Base-by-base conservation (phyloP, 495 filamentous ascomycete genomes). In the Daldinia loculata region DNA sequence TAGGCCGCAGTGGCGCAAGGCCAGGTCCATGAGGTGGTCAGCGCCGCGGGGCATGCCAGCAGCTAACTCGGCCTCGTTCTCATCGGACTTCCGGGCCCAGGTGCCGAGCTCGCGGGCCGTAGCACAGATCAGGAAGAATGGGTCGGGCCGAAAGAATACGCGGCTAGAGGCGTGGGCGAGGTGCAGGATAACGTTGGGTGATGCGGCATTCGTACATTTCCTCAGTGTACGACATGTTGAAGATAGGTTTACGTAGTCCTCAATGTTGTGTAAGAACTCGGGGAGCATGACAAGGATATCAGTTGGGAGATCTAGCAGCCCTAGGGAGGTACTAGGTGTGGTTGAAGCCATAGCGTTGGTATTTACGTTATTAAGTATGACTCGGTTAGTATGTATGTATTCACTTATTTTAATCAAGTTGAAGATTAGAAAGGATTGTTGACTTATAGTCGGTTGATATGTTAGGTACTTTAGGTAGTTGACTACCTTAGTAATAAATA, bases 141-240 rank as follows among this genome's bases (percentile, higher is more conserved):
- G 80, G 48, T 76, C 70, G 5, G 80, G 81, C 9, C 77, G 76
- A 70, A 81, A 84, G 70, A 82, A 81, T 43, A 67, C 68, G 3
- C 67, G 71, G n/a, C 63, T 56, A 1, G 75, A 76, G 12, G 72
- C 69, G 6, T 64, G 74, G 11, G 81, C 78, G 0, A 82, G 76
- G 8, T 55, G 72, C 36, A 82, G 70, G 34, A 81, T 77, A 55
- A 51, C 39, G 29, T 60, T 51, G 1, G 74, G 64, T 4, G 15
- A 43, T 1, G 52, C 61, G 17, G 34, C 8, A 0, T 29, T 26
- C 61, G 65, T n/a, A 56, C 27, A 55, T 43, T 0, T n/a, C 24
- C 22, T 61, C 1, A 83, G 69, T 1, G 38, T 6, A 3, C 74
- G 66, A 57, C 80, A 80, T 8, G 77, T 75, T 5, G 80, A 77